Evolutionary conservation across 2,329 filamentous ascomycete species (phyloP), one percentile per base, ranked within the genome.

Genomic region (Cytospora paraplurivora): DNA sequence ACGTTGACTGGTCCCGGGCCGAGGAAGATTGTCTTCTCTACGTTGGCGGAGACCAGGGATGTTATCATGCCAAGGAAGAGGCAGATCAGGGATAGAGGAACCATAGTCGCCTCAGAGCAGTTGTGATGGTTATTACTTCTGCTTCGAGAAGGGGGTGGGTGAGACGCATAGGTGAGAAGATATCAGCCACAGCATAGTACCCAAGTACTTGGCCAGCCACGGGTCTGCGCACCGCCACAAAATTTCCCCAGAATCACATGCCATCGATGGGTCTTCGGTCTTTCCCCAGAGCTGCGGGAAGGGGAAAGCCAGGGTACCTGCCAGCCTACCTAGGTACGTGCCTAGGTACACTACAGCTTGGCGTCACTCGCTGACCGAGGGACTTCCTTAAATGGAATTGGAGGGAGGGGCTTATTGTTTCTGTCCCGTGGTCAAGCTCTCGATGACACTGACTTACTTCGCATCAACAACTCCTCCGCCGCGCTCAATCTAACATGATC

Each of bases 21-120:
- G 41, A 89, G 80, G 78, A 99, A 98, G 71, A 98, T 92, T 69
- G 85, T 82, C 78, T 99, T 99, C 75, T 98, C 95, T 62, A 90
- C 89, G 75, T 99, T 98, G 74, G 90, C 92, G 69, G 74, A 71
- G 8, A 56, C 69, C 4, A 59, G 17, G 2, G 66, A 17, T 37
- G 17, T 44, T 8, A 5, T 7, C 4, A 58, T 61, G 19, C 66
- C 47, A 34, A 71, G 56, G 12, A 68, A 53, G 33, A 64, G 58
- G 41, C 72, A 57, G 32, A 59, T 13, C 17, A 68, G 21, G 41
- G 62, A 44, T 35, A 41, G 56, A 59, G 21, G 38, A 35, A 64
- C 41, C 21, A 59, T 64, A 51, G 34, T 52, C 52, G 34, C 41
- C 57, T 62, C 38, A 13, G 13, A 17, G 37, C 6, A 21, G 19